These are phyloP conservation scores for Fraxinus pennsylvanica DNA, from an alignment of 257 asterid genomes.

Conservation along the genomic window DNA sequence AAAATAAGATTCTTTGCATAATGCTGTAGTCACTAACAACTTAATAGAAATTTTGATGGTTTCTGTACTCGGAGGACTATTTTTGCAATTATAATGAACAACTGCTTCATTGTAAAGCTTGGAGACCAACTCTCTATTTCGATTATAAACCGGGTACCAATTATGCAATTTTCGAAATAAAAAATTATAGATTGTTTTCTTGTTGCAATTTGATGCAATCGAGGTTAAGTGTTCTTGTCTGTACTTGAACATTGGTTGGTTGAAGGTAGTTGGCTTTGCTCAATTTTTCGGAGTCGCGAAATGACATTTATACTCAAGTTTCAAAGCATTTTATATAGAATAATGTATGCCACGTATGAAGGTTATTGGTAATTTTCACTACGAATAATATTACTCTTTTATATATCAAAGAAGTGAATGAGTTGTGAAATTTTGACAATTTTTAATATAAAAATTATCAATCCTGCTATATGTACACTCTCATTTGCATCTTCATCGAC, in stretches of 20 bases:
- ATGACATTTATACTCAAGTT: slow-evolving; percentile 25
- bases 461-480: no score
- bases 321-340: not conserved
- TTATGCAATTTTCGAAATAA: not conserved
- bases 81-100: not conserved
- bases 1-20: no score
- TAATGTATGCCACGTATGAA: no score
- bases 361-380: no score
- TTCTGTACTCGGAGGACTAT: not conserved
- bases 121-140: not conserved
- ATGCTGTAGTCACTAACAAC: no score
- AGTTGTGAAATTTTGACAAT: slow-evolving; percentile 1
- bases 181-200: not conserved
- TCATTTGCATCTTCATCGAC: no score
- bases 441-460: not conserved
- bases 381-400: no score
- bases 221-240: not conserved
- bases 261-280: slow-evolving; percentile 37
- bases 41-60: not conserved
- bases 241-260: slow-evolving; percentile 12
- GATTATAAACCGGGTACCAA: not conserved
- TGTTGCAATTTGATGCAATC: not conserved
- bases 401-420: not conserved
- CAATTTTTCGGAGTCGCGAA: not conserved
- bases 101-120: not conserved